Percentiles rank a stretch among this genome's conserved stretches.
phyloP scores from a whole-genome alignment of 306 rosid genomes.

The Corylus heterophylla region DNA sequence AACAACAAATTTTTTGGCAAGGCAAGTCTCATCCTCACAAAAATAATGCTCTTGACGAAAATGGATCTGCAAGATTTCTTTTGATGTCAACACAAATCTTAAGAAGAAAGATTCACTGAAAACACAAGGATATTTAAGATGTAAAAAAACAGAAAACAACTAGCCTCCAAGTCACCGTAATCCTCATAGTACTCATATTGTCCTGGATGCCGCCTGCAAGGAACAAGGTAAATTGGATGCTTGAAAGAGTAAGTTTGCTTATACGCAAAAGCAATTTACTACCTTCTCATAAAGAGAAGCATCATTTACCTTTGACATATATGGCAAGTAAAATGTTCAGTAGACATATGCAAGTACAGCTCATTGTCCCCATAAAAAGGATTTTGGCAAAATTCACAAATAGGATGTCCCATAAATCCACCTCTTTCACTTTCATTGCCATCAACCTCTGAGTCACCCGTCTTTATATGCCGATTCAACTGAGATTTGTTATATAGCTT shows the following conservation, averaged over 20 bases:
- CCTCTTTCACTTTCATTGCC: constrained; percentile 70
- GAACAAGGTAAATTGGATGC: neutral
- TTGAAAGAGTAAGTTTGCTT: neutral
- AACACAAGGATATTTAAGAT: neutral
- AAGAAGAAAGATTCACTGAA: neutral
- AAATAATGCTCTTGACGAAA: constrained; percentile 54
- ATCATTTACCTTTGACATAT: constrained; percentile 50
- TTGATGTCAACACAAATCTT: neutral
- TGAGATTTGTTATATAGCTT: constrained; percentile 50
- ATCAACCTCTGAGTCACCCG: constrained; percentile 59
- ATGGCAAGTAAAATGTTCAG: constrained; percentile 63
- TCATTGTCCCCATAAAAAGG: constrained; percentile 64
- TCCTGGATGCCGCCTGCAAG: constrained; percentile 53
- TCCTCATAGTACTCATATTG: constrained; percentile 49
- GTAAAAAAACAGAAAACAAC: constrained; percentile 22
- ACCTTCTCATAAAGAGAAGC: neutral
- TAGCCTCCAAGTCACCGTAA: constrained; percentile 62
- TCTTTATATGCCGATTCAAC: constrained; percentile 48
- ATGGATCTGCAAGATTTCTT: constrained; percentile 40
- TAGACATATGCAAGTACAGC: constrained; percentile 56
- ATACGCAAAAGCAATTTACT: neutral
- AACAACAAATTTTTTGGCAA: constrained; percentile 55
- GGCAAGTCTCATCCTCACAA: constrained; percentile 60
- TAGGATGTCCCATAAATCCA: constrained; percentile 60
- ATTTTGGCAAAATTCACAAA: constrained; percentile 55